Evolutionary conservation across 129 eudicot species (phyloP).

Genomic region (Lactuca sativa): DNA sequence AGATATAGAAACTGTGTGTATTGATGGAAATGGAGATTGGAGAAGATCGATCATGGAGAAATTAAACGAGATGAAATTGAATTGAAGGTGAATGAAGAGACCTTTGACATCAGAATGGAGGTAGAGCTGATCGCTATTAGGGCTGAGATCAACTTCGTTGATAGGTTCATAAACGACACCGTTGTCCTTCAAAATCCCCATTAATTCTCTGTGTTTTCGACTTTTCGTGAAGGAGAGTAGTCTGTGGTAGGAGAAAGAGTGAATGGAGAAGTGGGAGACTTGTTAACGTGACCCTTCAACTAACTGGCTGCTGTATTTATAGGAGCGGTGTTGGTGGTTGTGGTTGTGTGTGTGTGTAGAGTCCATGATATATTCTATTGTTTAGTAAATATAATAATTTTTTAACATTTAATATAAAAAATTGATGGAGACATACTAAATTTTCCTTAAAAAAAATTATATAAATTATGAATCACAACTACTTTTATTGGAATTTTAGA

Average conservation of each 20-base stretch:
- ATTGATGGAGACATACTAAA: no score
- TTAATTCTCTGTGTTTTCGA: conserved; percentile 22
- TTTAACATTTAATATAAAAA: no score
- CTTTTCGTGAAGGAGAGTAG: conserved; percentile 21
- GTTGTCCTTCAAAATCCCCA: conserved; percentile 57
- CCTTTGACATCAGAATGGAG: conserved; percentile 90
- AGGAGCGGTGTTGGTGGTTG: conserved; percentile 21
- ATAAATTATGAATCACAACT: no score
- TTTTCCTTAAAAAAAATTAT: no score
- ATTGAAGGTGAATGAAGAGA: conserved; percentile 12
- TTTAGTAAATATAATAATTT: no score
- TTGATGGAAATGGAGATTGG: neutral
- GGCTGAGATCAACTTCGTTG: conserved; percentile 70
- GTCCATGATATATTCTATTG: neutral
- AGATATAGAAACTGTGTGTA: neutral
- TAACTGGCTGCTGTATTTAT: conserved; percentile 26
- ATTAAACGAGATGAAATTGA: neutral
- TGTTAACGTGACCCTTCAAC: conserved; percentile 31
- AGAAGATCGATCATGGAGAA: neutral
- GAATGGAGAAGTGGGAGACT: neutral
- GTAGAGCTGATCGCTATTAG: conserved; percentile 58
- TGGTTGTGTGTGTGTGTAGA: neutral
- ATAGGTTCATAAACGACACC: conserved; percentile 72
- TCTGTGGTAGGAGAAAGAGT: conserved; percentile 12
- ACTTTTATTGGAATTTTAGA: no score